Base-by-base conservation (phyloP, 1,284 basidiomycete genomes). In the Marasmius oreades region DNA sequence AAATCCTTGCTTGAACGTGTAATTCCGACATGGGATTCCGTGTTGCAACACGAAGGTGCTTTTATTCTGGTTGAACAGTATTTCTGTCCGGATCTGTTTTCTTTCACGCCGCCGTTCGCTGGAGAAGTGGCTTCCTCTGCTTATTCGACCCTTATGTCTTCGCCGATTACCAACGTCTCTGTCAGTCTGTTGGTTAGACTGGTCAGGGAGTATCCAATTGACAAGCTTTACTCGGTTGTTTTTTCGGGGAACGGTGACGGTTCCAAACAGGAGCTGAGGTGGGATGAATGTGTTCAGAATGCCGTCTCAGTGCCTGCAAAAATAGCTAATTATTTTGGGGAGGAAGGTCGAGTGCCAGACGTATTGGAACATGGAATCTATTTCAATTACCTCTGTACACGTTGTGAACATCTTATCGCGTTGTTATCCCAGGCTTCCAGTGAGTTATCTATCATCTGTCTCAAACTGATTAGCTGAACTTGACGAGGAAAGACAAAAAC, bases 251-350 rank as follows among this genome's bases (percentile, higher is more conserved):
- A 53, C 10, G 63, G 63, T 24, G 52, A 57, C 7, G 59, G 67
- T 52, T 61, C 62, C 51, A 72, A 71, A 59, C 67, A 69, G 53
- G 66, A 68, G 34, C 60, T 79, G 36, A 61, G 70, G 55, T 93
- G 91, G 91, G 86, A 88, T 61, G 84, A 88, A 61, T 82, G 77
- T 61, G 78, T 92, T 20, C 79, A 78, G n/a, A 77, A 80, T 60
- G 57, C 85, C 10, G 70, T 82, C 45, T 74, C 80, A 10, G 70
- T 92, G 4, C 88, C 90, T 26, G 70, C 71, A 11, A 89, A 82
- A 66, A 79, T 88, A 12, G 85, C 88, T 14, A 93, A 93, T 67
- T 75, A 81, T 45, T 73, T 68, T 42, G 73, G 68, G 22, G 67
- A 69, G 52, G 64, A 61, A 2, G 22, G 22, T 28, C 62, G 66